Evolutionary conservation across 2,329 filamentous ascomycete species (phyloP).

Genomic region (Ascochyta fabae): DNA sequence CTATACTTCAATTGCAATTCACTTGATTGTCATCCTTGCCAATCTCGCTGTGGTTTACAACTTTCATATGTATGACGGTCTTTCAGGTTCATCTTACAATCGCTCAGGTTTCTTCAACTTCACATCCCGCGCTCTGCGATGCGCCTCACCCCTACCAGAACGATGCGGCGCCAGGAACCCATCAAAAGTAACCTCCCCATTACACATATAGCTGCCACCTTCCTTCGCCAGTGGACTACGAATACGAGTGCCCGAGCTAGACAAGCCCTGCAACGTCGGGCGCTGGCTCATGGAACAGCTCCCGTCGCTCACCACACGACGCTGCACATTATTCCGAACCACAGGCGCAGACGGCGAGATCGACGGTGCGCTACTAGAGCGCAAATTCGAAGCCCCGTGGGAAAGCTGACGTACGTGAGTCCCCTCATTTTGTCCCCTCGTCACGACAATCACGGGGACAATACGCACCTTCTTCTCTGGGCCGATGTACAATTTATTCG

Average conservation of each 20-base stretch:
- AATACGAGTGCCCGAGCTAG: not conserved
- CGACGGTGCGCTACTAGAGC: not conserved
- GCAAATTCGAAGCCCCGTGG: not conserved
- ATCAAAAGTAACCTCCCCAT: conserved; percentile 34
- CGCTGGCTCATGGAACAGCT: conserved; percentile 16
- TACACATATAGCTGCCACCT: conserved; percentile 8
- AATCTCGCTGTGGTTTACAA: too few species aligned
- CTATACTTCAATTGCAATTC: not conserved
- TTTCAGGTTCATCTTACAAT: not conserved
- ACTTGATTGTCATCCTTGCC: too few species aligned
- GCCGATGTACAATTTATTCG: conserved; percentile 10
- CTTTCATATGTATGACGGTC: too few species aligned
- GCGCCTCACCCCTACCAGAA: conserved; percentile 36
- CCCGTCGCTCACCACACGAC: conserved; percentile 14
- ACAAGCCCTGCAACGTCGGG: not conserved
- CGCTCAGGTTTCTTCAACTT: not conserved
- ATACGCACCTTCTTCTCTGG: conserved; percentile 22
- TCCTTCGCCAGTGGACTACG: conserved; percentile 22
- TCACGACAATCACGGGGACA: conserved; percentile 13
- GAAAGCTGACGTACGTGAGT: conserved; percentile 10
- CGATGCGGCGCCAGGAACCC: conserved; percentile 32
- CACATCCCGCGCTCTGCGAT: conserved; percentile 19
- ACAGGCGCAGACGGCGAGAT: not conserved
- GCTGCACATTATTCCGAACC: not conserved
- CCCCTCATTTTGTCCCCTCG: conserved; percentile 6